A percentile compares a stretch with the other conserved stretches of the same genome.
Evolutionary conservation across 2,329 filamentous ascomycete genomes (phyloP).

Genomic region (Endoconidiophora laricicola): DNA sequence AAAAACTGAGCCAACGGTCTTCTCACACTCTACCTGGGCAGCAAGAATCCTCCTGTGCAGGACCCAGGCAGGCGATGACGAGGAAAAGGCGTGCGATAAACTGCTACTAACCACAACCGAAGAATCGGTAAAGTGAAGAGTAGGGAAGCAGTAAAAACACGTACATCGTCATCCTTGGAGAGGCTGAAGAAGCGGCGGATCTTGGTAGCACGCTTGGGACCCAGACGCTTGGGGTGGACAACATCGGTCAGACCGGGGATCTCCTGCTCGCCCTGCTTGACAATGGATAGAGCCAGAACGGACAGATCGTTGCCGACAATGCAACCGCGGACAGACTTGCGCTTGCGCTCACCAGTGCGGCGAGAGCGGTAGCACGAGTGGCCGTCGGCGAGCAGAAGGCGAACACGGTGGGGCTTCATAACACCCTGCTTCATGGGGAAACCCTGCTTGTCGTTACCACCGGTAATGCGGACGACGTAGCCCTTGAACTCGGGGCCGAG

Average conservation of each 20-base stretch:
- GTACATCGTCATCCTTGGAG: constrained; percentile 99
- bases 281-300: constrained; percentile 82
- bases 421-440: constrained; percentile 99
- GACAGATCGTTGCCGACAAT: constrained; percentile 93
- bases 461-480: constrained; percentile 98
- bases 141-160: constrained; percentile 27
- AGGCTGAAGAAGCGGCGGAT: constrained; percentile 99
- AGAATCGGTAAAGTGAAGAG: constrained; percentile 17
- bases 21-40: constrained; percentile 46
- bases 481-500: constrained; percentile 99
- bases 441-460: constrained; percentile 99
- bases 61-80: constrained; percentile 55
- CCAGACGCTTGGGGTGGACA: constrained; percentile 97
- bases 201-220: constrained; percentile 99
- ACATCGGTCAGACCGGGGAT: constrained; percentile 94
- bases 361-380: constrained; percentile 99
- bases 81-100: constrained; percentile 22
- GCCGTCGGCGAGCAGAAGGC: constrained; percentile 84
- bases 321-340: constrained; percentile 97
- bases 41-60: constrained; percentile 27
- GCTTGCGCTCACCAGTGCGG: constrained; percentile 96
- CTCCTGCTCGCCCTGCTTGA: constrained; percentile 94
- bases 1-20: constrained; percentile 16
- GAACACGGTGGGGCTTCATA: constrained; percentile 96
- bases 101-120: constrained; percentile 20